Base-by-base conservation (phyloP, 768 basidiomycete genomes). In the Cubamyces sp. region DNA sequence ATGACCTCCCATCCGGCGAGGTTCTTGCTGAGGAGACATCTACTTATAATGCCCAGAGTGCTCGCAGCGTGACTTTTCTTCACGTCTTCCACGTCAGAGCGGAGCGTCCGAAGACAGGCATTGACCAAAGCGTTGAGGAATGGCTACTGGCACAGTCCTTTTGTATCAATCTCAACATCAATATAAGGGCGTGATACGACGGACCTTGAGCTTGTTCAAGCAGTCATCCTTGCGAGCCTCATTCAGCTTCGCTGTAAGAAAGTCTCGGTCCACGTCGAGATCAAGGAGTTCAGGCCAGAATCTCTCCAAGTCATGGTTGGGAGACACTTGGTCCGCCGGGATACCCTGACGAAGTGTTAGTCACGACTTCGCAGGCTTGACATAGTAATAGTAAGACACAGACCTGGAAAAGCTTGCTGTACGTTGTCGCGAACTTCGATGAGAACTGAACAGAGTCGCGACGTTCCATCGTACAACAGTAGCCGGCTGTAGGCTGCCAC, bases 1-100 rank as follows among this genome's bases (percentile, higher is more conserved):
- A 90, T 90, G 7, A 85, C 79, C 68, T 90, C 88, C 86, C 85
- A 89, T 30, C 89, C 88, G 3, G 84, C 79, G 1, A 84, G 70
- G 56, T 82, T 81, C 73, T 89, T 89, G 40, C 75, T 75, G 54
- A 90, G 74, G 18, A 87, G 69, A 55, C 76, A 76, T 11, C 81
- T 78, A 21, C 82, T 68, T 3, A 84, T 34, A 15, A 85, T 72
- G 0, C 79, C 73, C 39, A 88, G 71, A 1, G 84, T 85, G 65
- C 83, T 78, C 16, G 88, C 64, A 3, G 87, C 82, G 64, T 83
- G 79, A 0, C 61, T 55, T 49, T 71, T 74, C 61, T 75, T 78
- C 54, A 69, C 71, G 52, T 77, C 73, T 19, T 75, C 71, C 51
- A 77, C 64, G 11, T 69, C 67, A n/a, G 68, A 72, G 21, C 73